Evolutionary conservation across 192 early-diverging fungal species (phyloP).

Genomic region (Phlyctochytrium planicorne): DNA sequence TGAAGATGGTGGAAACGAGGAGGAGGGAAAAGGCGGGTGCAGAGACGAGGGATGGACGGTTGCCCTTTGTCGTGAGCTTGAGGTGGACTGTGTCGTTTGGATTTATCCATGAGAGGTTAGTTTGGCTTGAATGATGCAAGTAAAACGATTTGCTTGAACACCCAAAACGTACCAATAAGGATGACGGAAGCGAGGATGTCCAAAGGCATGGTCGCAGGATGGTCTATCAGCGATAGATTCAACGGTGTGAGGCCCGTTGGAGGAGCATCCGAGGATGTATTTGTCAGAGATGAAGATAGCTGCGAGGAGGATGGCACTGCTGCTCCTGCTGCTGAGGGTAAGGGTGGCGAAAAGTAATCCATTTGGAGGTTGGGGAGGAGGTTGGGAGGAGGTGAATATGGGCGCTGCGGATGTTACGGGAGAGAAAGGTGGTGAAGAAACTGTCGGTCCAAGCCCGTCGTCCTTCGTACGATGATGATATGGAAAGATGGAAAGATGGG

Average conservation of each 20-base stretch:
- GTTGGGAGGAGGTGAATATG: too few relatives aligned
- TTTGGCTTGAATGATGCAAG: background rate
- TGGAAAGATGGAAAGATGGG: too few relatives aligned
- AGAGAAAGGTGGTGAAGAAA: too few relatives aligned
- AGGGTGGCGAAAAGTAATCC: too few relatives aligned
- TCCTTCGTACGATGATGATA: too few relatives aligned
- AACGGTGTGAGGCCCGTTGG: background rate
- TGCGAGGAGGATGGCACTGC: too few relatives aligned
- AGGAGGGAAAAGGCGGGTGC: background rate
- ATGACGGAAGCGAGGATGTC: background rate
- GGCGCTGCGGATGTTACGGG: too few relatives aligned
- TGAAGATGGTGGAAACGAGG: background rate
- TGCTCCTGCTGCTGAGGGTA: too few relatives aligned
- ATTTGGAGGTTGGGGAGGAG: too few relatives aligned
- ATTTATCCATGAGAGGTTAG: background rate
- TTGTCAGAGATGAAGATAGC: too few relatives aligned
- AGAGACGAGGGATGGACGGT: slow-evolving; percentile 8
- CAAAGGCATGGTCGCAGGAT: background rate
- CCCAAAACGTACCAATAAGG: background rate
- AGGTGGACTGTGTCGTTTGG: background rate
- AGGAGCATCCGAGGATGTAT: too few relatives aligned
- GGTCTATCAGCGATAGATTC: background rate
- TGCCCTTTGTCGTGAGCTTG: background rate
- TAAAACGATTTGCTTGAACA: background rate
- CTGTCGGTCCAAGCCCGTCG: too few relatives aligned